Evolutionary conservation across 2,329 filamentous ascomycete genomes (phyloP), one percentile per base, ranked within the genome.

Genomic region (Calonectria pteridis): DNA sequence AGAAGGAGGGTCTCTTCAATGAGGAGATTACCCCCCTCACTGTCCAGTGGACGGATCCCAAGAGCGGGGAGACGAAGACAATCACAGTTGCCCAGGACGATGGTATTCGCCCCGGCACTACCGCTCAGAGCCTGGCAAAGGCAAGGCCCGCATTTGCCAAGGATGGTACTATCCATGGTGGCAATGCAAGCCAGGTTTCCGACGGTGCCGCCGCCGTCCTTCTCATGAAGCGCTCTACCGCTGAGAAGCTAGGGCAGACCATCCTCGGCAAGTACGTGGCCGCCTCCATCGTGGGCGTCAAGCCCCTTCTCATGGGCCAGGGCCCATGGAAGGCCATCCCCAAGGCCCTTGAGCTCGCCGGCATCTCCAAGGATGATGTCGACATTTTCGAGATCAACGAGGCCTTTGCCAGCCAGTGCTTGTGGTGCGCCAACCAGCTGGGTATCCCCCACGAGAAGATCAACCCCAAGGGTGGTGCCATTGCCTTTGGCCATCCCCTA

Each of bases 351-450:
- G 91, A 94, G 83, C 96, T 97, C 84, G 94, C 96, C 0, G 95
- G 96, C 73, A 92, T 99, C 80, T 89, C 88, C 83, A 95, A 93
- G 85, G 93, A 98, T 71, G 96, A 98, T 79, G 95, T 99, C 35
- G 97, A 98, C 84, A 96, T 98, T 82, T 98, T 91, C 82, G 97
- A 99, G 91, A 98, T 99, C 90, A 99, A 99, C 89, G 97, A 99
- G 91, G 97, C 97, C 1, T 99, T 99, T 85, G 97, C 97, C 37
- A 94, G 92, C 76, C 96, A 98, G 90, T 98, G 95, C 85, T 86
- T 98, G 78, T 98, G 94, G 94, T 98, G 95, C 85, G 92, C 94
- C 76, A 94, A 97, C 81, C 93, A 98, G 88, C 91, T 99, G 28
- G 93, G 93, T 55, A 87, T 99, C 33, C 94, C 95, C 67, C 83